Evolutionary conservation across 2,329 filamentous ascomycete species (phyloP), one percentile per base, ranked within the genome.

Genomic region (Trichoderma aggressivum): DNA sequence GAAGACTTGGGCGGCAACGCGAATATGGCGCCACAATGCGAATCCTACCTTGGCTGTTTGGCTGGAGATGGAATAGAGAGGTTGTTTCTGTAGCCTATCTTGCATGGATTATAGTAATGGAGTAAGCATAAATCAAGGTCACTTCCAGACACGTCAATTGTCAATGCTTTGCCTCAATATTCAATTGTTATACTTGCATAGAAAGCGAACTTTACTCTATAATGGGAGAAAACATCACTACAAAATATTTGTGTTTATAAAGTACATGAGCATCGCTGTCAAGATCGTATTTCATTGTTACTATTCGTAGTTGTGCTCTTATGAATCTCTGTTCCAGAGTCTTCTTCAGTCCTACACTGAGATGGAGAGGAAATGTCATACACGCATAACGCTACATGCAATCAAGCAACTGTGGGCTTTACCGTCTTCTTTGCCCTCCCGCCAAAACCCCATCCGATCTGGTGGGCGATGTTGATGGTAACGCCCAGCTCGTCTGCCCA

Each of bases 381-480:
- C 14, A 53, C 12, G 21, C 24, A 5, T 18, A 1, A 43, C 16
- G 7, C 36, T 43, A 43, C 16, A 43, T 43, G 18, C 7, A 7
- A 24, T 53, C 47, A 53, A 53, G 47, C 5, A 24, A 53, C 2
- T 53, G 47, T 53, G 21, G 36, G 43, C 21, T 43, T 58, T 18
- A 50, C 21, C 28, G 36, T 34, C 65, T 53, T 60, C 36, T 34
- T 68, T 7, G 34, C 30, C n/a, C 73, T 67, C 11, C 73, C 85
- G 0, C 80, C 82, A 74, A 88, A 88, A 0, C 84, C 85, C 87
- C 87, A 89, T 21, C 83, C 80, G 70, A 88, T 88, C 79, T 89
- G 87, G 70, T 83, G 82, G 1, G 87, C 84, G 67, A 86, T 76
- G 47, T 83, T 79, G 32, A 88, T 83, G 5, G 81, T 74, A 0